Evolutionary conservation across 140 eudicot species (phyloP), one percentile per base, ranked within the genome.

Genomic region (Ambrosia hybrid): DNA sequence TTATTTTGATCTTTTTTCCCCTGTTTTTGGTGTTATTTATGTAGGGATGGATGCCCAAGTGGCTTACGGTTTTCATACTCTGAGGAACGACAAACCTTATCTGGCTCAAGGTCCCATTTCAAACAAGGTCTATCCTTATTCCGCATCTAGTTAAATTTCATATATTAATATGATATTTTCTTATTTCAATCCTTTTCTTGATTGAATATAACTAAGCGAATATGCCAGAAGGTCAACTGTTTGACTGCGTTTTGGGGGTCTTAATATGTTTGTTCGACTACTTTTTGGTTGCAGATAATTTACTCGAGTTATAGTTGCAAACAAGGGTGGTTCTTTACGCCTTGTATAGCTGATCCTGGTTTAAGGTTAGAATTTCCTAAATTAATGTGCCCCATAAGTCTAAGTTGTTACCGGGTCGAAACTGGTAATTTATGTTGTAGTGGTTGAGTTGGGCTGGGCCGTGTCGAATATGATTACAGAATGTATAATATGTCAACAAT

Each of bases 21-120:
- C 17, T 49, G 6, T 63, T 59, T 39, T 39, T 39, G 45, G 12
- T 66, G 52, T 52, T 62, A 67, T 17, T 46, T 15, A 21, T 80
- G 36, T 59, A 88, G 99, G 99, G 68, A 93, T 93, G 99, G 99
- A 93, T 88, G 99, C 99, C 12, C 99, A 90, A 76, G 97, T 93
- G 57, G 99, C 99, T 53, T 93, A 90, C 76, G 99, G 99, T 59
- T 92, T 92, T 79, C 98, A 92, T 70, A 83, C 87, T 73, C 69
- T 92, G 70, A 89, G 98, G 46, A 92, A 89, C 61, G 85, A 89
- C 70, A 92, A 87, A 74, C 96, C 98, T 49, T 85, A 85, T 77
- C 96, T 89, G 51, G 98, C 98, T 61, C 96, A 87, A 76, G 98
- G 98, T 65, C 96, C 95, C 55, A 72, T 92, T 33, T 57, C 96